These are phyloP conservation scores for Macroventuria anomochaeta DNA, from an alignment of 2,329 filamentous ascomycete genomes.

Conservation along the genomic window DNA sequence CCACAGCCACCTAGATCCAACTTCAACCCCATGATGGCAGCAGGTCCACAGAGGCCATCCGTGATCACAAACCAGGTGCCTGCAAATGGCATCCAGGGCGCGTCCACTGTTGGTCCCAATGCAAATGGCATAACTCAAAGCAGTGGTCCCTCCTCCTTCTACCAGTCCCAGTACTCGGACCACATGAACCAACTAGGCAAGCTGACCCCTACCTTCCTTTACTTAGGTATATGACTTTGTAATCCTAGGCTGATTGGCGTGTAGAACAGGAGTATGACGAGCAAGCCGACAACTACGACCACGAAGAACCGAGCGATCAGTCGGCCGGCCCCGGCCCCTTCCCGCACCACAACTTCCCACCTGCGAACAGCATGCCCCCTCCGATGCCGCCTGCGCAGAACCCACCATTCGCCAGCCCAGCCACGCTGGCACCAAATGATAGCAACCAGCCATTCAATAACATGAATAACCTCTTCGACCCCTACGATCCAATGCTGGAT, in stretches of 20 bases:
- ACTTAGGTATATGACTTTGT: constrained; percentile 64
- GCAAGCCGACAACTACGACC: constrained; percentile 86
- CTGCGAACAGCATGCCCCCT: constrained; percentile 50
- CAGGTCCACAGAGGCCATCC: constrained; percentile 49
- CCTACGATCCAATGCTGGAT: constrained; percentile 86
- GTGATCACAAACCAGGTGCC: constrained; percentile 46
- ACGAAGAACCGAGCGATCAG: constrained; percentile 70
- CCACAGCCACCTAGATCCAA: constrained; percentile 58
- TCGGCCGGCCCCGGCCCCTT: constrained; percentile 73
- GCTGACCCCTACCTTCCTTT: constrained; percentile 63
- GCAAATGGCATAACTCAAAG: constrained; percentile 46
- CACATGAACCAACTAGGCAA: constrained; percentile 96
- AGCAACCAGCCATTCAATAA: constrained; percentile 51
- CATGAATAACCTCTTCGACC: constrained; percentile 65
- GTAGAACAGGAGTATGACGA: constrained; percentile 97
- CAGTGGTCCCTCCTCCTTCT: constrained; percentile 65
- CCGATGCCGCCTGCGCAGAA: constrained; percentile 48
- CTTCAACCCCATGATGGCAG: constrained; percentile 53
- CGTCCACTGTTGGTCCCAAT: constrained; percentile 46
- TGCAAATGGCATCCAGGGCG: constrained; percentile 47
- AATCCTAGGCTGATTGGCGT: constrained; percentile 71
- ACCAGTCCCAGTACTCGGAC: constrained; percentile 87
- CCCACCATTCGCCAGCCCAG: constrained; percentile 43
- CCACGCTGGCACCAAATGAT: constrained; percentile 43
- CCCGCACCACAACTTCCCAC: constrained; percentile 60